phyloP scores from a whole-genome alignment of 768 basidiomycete genomes.

The Rhizopogon vinicolor region DNA sequence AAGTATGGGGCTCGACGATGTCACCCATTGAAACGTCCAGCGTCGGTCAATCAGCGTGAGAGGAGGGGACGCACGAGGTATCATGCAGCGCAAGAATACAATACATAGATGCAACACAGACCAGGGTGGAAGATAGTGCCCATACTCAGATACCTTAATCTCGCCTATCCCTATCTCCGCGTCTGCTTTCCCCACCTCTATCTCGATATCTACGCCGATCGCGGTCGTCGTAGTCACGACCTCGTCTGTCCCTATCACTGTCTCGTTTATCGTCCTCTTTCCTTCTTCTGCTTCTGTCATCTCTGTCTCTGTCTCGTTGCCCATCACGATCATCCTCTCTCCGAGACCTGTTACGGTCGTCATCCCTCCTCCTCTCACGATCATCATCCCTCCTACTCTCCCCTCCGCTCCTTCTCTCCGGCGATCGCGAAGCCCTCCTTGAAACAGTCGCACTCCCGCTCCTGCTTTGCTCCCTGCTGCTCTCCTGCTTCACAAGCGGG shows the following conservation, averaged over 20 bases:
- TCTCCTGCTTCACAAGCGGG: conserved; percentile 74
- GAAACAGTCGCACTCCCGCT: conserved; percentile 40
- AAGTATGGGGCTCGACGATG: too few relatives aligned
- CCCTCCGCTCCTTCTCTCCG: conserved; percentile 22
- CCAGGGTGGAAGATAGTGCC: not conserved
- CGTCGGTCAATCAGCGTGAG: too few relatives aligned
- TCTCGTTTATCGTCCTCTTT: conserved; percentile 21
- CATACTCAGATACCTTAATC: not conserved
- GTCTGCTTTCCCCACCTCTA: conserved; percentile 6
- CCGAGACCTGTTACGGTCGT: conserved; percentile 3
- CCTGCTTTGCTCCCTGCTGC: conserved; percentile 30
- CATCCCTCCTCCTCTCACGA: conserved; percentile 12
- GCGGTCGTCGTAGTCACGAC: conserved; percentile 20
- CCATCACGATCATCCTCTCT: conserved; percentile 17
- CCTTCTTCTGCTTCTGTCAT: conserved; percentile 24
- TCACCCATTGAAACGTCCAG: too few relatives aligned
- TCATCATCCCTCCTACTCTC: conserved; percentile 5
- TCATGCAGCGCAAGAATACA: not conserved
- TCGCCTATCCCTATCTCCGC: conserved; percentile 3
- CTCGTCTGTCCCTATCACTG: conserved; percentile 26
- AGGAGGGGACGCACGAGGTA: not conserved
- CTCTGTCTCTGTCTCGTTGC: conserved; percentile 15
- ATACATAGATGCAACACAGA: not conserved
- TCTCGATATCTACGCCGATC: conserved; percentile 1
- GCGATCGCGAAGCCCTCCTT: conserved; percentile 48